Evolutionary conservation across 768 basidiomycete species (phyloP).

Genomic region (Boletus vermiculosoides): DNA sequence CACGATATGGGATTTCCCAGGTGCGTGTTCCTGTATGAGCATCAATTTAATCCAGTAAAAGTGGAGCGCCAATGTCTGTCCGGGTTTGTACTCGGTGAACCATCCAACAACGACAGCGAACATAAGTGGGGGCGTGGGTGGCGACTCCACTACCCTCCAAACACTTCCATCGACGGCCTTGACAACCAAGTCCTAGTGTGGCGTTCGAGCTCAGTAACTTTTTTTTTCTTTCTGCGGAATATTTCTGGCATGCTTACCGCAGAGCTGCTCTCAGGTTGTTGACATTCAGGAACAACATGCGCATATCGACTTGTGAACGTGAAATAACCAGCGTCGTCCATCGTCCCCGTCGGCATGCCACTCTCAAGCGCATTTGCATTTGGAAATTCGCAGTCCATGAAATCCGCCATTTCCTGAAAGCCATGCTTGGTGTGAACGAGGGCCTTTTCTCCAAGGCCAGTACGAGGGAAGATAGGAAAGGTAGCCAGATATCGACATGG

Average conservation of each 20-base stretch:
- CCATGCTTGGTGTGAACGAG: not conserved
- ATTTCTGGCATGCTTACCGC: not conserved
- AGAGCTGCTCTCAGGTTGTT: not conserved
- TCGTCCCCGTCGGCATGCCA: not conserved
- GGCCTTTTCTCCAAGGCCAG: constrained; percentile 1
- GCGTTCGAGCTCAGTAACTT: not conserved
- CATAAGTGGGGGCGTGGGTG: not conserved
- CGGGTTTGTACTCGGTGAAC: constrained; percentile 1
- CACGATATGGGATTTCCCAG: not conserved
- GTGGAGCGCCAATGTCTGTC: not conserved
- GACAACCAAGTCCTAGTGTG: not conserved
- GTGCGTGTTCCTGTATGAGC: not conserved
- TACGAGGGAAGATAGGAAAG: not conserved
- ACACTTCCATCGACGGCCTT: not conserved
- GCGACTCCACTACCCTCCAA: not conserved
- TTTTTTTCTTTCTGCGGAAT: no score
- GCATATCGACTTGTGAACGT: not conserved
- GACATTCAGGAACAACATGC: not conserved
- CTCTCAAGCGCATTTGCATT: not conserved
- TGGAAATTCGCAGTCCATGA: constrained; percentile 3
- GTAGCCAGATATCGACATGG: constrained; percentile 1
- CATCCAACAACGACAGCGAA: not conserved
- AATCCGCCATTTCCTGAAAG: not conserved
- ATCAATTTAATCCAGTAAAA: not conserved
- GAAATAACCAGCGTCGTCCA: not conserved